Base-by-base conservation (phyloP, 805 yeast genomes). In the Wickerhamomyces chambardii region DNA sequence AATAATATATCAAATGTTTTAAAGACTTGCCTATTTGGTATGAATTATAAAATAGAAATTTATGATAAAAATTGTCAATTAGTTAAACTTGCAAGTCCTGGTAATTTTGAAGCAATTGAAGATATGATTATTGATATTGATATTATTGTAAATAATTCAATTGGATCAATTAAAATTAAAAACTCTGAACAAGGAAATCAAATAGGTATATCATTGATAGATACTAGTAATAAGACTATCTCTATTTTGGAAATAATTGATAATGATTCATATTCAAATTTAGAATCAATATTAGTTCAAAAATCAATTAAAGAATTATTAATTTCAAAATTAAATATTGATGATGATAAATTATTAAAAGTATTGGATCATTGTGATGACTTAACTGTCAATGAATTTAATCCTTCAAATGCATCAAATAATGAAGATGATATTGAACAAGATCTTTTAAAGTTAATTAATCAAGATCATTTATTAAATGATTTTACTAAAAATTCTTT, bases 221-320 rank as follows among this genome's bases (percentile, higher is more conserved):
- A 92, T 52, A 74, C 85, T 28, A 77, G 77, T 46, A 66, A 71
- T 32, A 71, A 73, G 40, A 64, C 66, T 24, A 65, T 92, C 24
- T 87, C 92, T 16, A 60, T 87, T 34, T 60, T 80, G 15, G 95
- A 89, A 52, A 82, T 90, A 43, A 71, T 72, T 9, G 99, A 92
- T 54, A 87, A 85, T 50, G 97, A 90, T 32, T 66, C 86, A 9
- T 87, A 73, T 47, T 78, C 95, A 2, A 90, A 89, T 51, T 57
- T 90, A 42, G 97, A 92, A 55, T 78, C 94, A 32, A 66, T 87
- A 33, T 56, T 89, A 39, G 81, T 92, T 45, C 99, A 92, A 55
- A 63, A 87, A 26, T 95, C 95, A 16, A 85, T 87, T 6, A 84
- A 82, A 48, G 98, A 92, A 53, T 78, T 86, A 29, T 53, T 92